These are phyloP conservation scores for Fusarium chuoi DNA, from an alignment of 2,329 filamentous ascomycete species.

Conservation along the genomic window DNA sequence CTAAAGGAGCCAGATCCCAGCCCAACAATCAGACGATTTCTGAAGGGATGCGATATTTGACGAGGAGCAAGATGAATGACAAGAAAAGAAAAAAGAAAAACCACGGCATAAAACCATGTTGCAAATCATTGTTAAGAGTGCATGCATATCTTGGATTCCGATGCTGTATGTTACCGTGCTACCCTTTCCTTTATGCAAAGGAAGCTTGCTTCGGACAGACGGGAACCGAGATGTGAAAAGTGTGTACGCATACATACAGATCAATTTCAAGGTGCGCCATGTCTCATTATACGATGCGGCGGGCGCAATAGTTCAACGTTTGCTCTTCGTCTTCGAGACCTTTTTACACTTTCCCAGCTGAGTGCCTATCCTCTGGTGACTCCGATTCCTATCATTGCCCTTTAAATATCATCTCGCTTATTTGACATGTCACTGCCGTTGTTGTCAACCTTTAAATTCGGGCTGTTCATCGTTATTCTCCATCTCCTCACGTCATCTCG, in stretches of 20 bases:
- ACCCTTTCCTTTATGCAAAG: background rate
- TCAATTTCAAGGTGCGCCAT: constrained; percentile 21
- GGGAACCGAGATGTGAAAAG: constrained; percentile 8
- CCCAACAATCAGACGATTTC: constrained; percentile 10
- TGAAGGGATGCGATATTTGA: background rate
- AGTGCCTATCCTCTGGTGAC: background rate
- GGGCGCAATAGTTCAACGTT: background rate
- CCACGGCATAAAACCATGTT: constrained; percentile 11
- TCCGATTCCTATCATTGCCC: background rate
- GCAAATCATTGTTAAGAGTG: background rate
- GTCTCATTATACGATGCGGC: constrained; percentile 20
- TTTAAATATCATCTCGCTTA: background rate
- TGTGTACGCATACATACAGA: background rate
- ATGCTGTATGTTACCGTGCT: background rate
- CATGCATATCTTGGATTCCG: constrained; percentile 1
- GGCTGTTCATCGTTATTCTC: background rate
- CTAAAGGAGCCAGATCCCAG: constrained; percentile 13
- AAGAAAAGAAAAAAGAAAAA: background rate
- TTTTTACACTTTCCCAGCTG: background rate
- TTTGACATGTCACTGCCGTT: background rate
- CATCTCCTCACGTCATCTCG: constrained; percentile 29
- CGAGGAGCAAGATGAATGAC: constrained; percentile 3
- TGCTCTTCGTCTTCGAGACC: background rate
- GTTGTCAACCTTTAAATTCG: background rate
- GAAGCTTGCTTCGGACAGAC: background rate